A percentile compares a stretch with the other conserved stretches of the same genome.
phyloP scores from a whole-genome alignment of 768 basidiomycete genomes.

The Tubosaeta sp. region DNA sequence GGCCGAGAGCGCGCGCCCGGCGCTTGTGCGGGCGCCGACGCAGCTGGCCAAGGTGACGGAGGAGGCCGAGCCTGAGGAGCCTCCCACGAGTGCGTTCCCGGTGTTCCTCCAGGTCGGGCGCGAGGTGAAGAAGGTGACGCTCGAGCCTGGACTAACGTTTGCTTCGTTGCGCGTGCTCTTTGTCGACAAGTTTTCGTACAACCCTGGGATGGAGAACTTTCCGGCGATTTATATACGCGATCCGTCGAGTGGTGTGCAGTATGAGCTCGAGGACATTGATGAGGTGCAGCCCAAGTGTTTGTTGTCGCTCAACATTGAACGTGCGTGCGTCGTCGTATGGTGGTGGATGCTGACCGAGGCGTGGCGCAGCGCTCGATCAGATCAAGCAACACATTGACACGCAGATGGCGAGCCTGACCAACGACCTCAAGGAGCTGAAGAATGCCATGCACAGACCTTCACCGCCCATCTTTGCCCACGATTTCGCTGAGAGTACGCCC shows the following conservation, averaged over 20 bases:
- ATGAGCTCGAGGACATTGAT: constrained; percentile 91
- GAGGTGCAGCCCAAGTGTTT: constrained; percentile 88
- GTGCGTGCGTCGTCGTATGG: constrained; percentile 47
- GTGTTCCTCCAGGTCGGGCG: constrained; percentile 89
- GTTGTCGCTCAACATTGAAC: constrained; percentile 92
- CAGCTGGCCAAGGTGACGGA: constrained; percentile 17
- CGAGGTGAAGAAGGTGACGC: constrained; percentile 80
- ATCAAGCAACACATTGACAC: constrained; percentile 97
- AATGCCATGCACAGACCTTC: constrained; percentile 57
- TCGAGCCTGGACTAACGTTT: constrained; percentile 71
- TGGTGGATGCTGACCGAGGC: constrained; percentile 3
- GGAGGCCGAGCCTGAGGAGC: constrained; percentile 20
- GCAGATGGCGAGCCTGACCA: constrained; percentile 79
- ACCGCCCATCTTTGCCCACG: constrained; percentile 50
- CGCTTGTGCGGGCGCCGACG: not conserved
- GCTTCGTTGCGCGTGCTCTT: constrained; percentile 80
- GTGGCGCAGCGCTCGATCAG: constrained; percentile 80
- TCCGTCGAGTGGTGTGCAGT: constrained; percentile 87
- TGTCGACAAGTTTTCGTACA: constrained; percentile 92
- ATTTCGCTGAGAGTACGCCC: constrained; percentile 65
- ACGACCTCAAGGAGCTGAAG: constrained; percentile 88
- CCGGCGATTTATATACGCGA: constrained; percentile 96
- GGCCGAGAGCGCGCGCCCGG: constrained; percentile 33
- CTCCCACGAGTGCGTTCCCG: constrained; percentile 38
- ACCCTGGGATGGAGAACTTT: constrained; percentile 88